phyloP scores from a whole-genome alignment of 176 grass and related monocot species.

The Chrysopogon serrulatus region DNA sequence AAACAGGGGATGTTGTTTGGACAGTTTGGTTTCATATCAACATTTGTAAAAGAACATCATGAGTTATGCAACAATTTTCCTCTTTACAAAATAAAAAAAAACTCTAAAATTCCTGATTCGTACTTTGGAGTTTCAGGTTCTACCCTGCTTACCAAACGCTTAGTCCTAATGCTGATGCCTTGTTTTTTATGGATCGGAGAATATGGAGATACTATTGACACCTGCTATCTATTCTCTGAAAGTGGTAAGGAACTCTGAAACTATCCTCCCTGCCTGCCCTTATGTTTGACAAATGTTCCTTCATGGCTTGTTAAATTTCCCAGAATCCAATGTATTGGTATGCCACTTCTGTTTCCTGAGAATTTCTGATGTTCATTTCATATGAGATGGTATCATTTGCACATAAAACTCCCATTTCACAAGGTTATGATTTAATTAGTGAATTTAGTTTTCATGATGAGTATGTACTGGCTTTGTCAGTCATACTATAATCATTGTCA shows the following conservation, averaged over 20 bases:
- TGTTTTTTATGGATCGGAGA: conserved; percentile 63
- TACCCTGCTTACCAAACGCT: background rate
- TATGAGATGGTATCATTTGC: background rate
- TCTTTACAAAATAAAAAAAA: background rate
- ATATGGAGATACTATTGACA: conserved; percentile 85
- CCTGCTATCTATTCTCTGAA: conserved; percentile 81
- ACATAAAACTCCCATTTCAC: background rate
- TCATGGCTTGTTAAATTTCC: background rate
- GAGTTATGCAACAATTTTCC: background rate
- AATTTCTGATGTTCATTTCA: background rate
- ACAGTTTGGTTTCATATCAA: too few relatives aligned
- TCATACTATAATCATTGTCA: conserved; percentile 5
- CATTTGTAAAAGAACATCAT: too few relatives aligned
- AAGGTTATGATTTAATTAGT: background rate
- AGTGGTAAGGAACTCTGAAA: conserved; percentile 33
- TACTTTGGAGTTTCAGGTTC: background rate
- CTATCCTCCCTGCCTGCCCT: background rate
- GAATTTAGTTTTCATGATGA: background rate
- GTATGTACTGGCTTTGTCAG: background rate
- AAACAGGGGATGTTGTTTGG: too few relatives aligned
- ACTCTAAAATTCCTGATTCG: background rate
- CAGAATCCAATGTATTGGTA: background rate
- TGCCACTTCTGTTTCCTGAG: background rate
- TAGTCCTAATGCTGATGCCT: background rate
- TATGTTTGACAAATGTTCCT: background rate